Percentiles rank a stretch among this genome's conserved stretches.
These are phyloP conservation scores for Fusarium hostae DNA, from an alignment of 2,329 filamentous ascomycete genomes.

Conservation along the genomic window DNA sequence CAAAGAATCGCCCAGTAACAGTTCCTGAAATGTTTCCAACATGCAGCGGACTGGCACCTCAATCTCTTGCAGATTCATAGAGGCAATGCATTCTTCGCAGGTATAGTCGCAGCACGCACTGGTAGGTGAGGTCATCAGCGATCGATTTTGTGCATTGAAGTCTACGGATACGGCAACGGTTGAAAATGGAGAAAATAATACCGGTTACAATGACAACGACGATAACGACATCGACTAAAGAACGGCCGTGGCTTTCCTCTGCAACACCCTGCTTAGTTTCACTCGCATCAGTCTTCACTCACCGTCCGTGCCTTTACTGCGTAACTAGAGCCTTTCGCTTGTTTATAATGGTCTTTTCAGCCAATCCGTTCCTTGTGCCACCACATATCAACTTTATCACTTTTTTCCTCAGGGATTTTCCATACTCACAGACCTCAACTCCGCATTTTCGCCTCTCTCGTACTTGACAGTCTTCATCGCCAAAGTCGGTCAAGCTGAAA, in stretches of 20 bases:
- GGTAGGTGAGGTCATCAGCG: constrained; percentile 5
- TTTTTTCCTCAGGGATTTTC: constrained; percentile 23
- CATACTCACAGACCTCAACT: constrained; percentile 20
- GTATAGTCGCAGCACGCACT: background rate
- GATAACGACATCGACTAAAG: constrained; percentile 31
- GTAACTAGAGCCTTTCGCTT: background rate
- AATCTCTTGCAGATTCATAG: constrained; percentile 14
- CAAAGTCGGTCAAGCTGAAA: constrained; percentile 1
- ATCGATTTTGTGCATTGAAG: constrained; percentile 5
- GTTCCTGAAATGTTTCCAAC: constrained; percentile 29
- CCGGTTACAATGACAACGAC: constrained; percentile 14
- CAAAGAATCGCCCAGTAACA: constrained; percentile 39
- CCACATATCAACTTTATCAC: constrained; percentile 19
- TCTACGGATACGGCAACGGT: constrained; percentile 13
- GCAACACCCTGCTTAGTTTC: constrained; percentile 27
- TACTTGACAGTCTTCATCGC: constrained; percentile 12
- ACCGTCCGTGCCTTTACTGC: background rate
- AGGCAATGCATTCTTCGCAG: constrained; percentile 4
- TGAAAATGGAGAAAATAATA: constrained; percentile 21
- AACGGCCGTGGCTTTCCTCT: constrained; percentile 28
- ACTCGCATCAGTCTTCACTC: constrained; percentile 33
- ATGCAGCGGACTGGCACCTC: constrained; percentile 26
- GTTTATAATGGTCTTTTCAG: constrained; percentile 18
- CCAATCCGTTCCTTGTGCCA: constrained; percentile 32
- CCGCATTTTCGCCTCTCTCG: constrained; percentile 9